These are phyloP conservation scores for apple (Malus domestica) DNA, from an alignment of 306 rosid species.

Conservation along the genomic window ASM211411v1 NC_041793.1:38623001-38623500, in stretches of 20 bases:
- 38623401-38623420: conserved; percentile 36
- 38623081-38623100: conserved; percentile 59
- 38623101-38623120: conserved; percentile 72
- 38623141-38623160: conserved; percentile 63
- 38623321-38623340: conserved; percentile 83
- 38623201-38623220: conserved; percentile 59
- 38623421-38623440: conserved; percentile 45
- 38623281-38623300: conserved; percentile 61
- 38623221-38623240: conserved; percentile 60
- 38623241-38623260: conserved; percentile 52
- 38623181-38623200: conserved; percentile 61
- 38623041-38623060: conserved; percentile 81
- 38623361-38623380: conserved; percentile 67
- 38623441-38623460: conserved; percentile 36
- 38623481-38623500: conserved; percentile 84
- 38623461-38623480: conserved; percentile 54
- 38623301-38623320: conserved; percentile 60
- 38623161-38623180: conserved; percentile 55
- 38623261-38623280: conserved; percentile 38
- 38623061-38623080: conserved; percentile 56
- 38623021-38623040: conserved; percentile 73
- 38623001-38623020: conserved; percentile 72
- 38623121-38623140: conserved; percentile 78
- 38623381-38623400: conserved; percentile 49
- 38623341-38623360: conserved; percentile 86